phyloP scores from a whole-genome alignment of 2,329 filamentous ascomycete genomes.

The Lachnellula hyalina region DNA sequence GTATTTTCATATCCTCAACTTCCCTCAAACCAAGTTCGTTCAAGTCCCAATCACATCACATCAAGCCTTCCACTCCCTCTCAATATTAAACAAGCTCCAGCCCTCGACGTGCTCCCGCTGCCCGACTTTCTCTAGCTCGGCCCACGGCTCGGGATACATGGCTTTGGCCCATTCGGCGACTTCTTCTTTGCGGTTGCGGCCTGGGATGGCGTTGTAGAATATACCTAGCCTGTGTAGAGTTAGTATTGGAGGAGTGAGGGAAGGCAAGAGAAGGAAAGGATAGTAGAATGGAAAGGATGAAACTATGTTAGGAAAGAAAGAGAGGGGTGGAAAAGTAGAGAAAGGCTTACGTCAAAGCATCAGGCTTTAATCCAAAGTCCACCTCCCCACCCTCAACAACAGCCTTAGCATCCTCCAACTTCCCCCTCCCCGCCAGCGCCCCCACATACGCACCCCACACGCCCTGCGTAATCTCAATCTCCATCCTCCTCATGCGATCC shows the following conservation, averaged over 20 bases:
- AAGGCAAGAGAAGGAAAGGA: too few relatives aligned
- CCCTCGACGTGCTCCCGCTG: slow-evolving; percentile 25
- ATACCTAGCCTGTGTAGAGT: slow-evolving; percentile 56
- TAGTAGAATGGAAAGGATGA: too few relatives aligned
- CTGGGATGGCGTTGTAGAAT: slow-evolving; percentile 68
- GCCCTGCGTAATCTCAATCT: slow-evolving; percentile 67
- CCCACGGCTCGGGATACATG: slow-evolving; percentile 65
- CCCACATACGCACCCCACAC: slow-evolving; percentile 75
- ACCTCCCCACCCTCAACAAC: slow-evolving; percentile 63
- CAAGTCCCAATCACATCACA: background rate
- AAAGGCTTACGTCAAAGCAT: slow-evolving; percentile 61
- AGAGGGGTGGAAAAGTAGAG: background rate
- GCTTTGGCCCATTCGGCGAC: slow-evolving; percentile 71
- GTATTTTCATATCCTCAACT: too few relatives aligned
- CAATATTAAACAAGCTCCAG: slow-evolving; percentile 25
- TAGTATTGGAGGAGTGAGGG: too few relatives aligned
- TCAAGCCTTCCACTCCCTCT: slow-evolving; percentile 22
- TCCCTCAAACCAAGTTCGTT: background rate
- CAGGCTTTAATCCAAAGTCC: slow-evolving; percentile 62
- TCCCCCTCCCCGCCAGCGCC: slow-evolving; percentile 67
- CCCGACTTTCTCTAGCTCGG: slow-evolving; percentile 42
- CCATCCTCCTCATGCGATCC: slow-evolving; percentile 65
- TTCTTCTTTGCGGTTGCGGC: slow-evolving; percentile 57
- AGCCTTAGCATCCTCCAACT: slow-evolving; percentile 61
- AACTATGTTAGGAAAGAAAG: background rate